Evolutionary conservation across 164 flowering plant species (phyloP), one percentile per base, ranked within the genome.

Genomic region (Dillenia turbinata): DNA sequence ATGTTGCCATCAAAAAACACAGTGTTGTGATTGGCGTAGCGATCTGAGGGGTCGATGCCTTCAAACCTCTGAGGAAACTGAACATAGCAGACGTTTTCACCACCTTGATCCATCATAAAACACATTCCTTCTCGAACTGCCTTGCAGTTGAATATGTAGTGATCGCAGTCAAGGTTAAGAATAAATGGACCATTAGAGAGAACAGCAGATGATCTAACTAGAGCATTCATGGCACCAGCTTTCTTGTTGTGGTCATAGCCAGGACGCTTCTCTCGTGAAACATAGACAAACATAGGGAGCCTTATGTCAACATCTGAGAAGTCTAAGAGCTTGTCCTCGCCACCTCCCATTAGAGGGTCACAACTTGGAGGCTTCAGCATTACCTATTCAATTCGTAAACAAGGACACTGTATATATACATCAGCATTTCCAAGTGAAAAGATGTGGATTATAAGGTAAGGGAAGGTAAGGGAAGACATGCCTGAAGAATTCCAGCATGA

Each of bases 51-150:
- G 67, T 90, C 96, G 13, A 90, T 84, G 66, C 96, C 96, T 66
- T 90, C 96, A 57, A 90, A 90, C 65, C 96, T 69, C 71, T 90
- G 96, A 0, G 96, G 96, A 64, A 89, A 89, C 69, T 89, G 93
- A 71, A 87, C 84, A 67, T 85, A 90, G 66, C 94, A 88, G 11
- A 90, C 79, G 62, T 65, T 57, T 61, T 90, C 92, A 8, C 96
- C 96, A 0, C 96, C 96, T 48, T 85, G 52, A 53, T 88, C 94
- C 94, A 90, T 85, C 96, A 90, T 90, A 61, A 89, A 89, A 64
- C 96, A 89, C 91, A 89, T 87, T 9, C 96, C 96, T 70, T 87
- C 96, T 2, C 89, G 65, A 6, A 89, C 53, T n/a, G 96, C 96
- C 59, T 72, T 71, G 59, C 82, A 85, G 63, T 87, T 84, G 77